A percentile compares a stretch with the other conserved stretches of the same genome.
Evolutionary conservation across 129 eudicot genomes (phyloP).

Genomic region (Erigeron canadensis): DNA sequence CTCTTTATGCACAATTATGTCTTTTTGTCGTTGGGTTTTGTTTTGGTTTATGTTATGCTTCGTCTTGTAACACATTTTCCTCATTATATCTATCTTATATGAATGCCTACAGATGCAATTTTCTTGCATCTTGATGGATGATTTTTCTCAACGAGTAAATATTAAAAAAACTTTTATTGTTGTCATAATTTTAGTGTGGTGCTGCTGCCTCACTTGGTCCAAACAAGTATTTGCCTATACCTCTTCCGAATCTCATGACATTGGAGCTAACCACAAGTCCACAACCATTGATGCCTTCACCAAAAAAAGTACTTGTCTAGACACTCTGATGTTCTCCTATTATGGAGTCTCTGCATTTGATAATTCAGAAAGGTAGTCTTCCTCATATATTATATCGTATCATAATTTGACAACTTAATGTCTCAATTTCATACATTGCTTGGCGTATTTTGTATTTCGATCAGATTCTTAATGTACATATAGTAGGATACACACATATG

Average conservation of each 20-base stretch:
- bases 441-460: neutral
- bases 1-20: too few species aligned
- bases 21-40: too few species aligned
- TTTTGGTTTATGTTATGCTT: too few species aligned
- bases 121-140: too few species aligned
- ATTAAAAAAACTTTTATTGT: neutral
- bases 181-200: neutral
- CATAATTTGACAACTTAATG: neutral
- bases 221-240: neutral
- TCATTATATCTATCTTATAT: too few species aligned
- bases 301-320: neutral
- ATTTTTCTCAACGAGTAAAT: neutral
- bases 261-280: neutral
- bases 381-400: neutral
- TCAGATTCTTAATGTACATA: too few species aligned
- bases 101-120: too few species aligned
- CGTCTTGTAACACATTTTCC: too few species aligned
- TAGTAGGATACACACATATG: neutral
- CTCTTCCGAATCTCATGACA: constrained; percentile 14
- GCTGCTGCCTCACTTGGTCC: neutral
- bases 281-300: neutral
- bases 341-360: constrained; percentile 3
- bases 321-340: constrained; percentile 6
- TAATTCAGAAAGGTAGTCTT: neutral
- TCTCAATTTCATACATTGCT: neutral